A percentile compares a stretch with the other conserved stretches of the same genome.
Conservation (phyloP, 106 monocot species). For the Ottelia alismoides region DNA sequence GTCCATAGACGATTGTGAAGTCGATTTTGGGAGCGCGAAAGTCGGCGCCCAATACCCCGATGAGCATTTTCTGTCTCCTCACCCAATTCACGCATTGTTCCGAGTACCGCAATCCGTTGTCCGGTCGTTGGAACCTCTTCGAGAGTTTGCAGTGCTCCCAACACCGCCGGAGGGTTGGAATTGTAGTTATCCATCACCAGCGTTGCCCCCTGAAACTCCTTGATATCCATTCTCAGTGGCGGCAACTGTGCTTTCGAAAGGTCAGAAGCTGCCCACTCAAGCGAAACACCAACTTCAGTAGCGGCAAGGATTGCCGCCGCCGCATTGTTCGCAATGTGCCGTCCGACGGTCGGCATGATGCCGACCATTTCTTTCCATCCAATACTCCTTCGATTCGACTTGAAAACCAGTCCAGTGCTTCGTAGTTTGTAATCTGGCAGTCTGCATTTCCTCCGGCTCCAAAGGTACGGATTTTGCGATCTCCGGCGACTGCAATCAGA, state of each 20-base stretch:
- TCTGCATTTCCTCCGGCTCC: too few species aligned
- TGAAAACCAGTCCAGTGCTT: background rate
- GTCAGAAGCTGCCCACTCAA: background rate
- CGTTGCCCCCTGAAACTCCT: background rate
- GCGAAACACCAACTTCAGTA: background rate
- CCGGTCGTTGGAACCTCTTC: background rate
- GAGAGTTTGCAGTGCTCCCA: background rate
- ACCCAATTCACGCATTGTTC: slow-evolving; percentile 2
- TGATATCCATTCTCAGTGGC: background rate
- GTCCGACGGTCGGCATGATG: background rate
- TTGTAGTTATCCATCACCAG: slow-evolving; percentile 2
- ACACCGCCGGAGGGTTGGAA: background rate
- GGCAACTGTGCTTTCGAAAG: background rate
- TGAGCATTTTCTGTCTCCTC: background rate
- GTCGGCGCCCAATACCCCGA: background rate
- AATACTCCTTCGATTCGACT: background rate
- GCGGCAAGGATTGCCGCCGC: background rate
- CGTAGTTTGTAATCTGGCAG: too few species aligned
- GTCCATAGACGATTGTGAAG: background rate
- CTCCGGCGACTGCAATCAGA: too few species aligned
- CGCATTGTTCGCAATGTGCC: background rate
- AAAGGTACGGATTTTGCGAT: too few species aligned
- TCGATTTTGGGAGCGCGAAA: too few species aligned
- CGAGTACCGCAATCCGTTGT: slow-evolving; percentile 1
- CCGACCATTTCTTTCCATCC: background rate